These are phyloP conservation scores for Podospora appendiculata DNA, from an alignment of 495 filamentous ascomycete species.

Conservation along the genomic window DNA sequence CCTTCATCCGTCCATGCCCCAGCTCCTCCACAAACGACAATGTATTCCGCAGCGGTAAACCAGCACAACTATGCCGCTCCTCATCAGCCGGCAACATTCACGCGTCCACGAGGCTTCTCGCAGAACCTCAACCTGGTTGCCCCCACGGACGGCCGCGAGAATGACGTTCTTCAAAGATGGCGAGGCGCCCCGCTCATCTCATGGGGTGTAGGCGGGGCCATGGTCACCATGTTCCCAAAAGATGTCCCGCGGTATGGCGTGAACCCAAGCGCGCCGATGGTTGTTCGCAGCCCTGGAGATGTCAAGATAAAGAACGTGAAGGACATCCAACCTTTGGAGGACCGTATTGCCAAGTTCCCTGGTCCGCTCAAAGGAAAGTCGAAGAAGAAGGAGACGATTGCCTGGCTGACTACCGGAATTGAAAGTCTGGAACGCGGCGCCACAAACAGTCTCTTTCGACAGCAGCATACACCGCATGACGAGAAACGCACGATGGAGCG, in stretches of 20 bases:
- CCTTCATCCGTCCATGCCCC: slow-evolving; percentile 62
- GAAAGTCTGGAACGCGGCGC: slow-evolving; percentile 57
- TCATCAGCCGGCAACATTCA: background rate
- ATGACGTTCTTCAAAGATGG: slow-evolving; percentile 80
- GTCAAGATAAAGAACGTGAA: slow-evolving; percentile 66
- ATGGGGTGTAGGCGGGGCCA: slow-evolving; percentile 80
- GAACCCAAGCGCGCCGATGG: slow-evolving; percentile 61
- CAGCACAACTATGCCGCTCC: background rate
- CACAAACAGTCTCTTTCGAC: slow-evolving; percentile 38
- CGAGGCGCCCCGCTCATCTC: slow-evolving; percentile 76
- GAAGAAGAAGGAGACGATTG: slow-evolving; percentile 87
- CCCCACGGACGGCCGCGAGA: slow-evolving; percentile 73
- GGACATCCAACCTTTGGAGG: slow-evolving; percentile 58
- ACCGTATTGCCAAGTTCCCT: slow-evolving; percentile 72
- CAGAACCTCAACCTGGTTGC: slow-evolving; percentile 35
- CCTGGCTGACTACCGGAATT: slow-evolving; percentile 75
- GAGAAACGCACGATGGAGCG: slow-evolving; percentile 74
- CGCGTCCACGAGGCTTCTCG: slow-evolving; percentile 30
- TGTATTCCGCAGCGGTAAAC: slow-evolving; percentile 1
- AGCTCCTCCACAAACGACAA: slow-evolving; percentile 38
- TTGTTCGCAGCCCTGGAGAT: slow-evolving; percentile 79
- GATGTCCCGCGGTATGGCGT: slow-evolving; percentile 80
- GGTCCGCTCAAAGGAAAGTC: slow-evolving; percentile 81
- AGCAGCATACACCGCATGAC: slow-evolving; percentile 34
- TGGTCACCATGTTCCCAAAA: slow-evolving; percentile 81